Conservation (phyloP, 306 rosid species). For the Vigna angularis region DNA sequence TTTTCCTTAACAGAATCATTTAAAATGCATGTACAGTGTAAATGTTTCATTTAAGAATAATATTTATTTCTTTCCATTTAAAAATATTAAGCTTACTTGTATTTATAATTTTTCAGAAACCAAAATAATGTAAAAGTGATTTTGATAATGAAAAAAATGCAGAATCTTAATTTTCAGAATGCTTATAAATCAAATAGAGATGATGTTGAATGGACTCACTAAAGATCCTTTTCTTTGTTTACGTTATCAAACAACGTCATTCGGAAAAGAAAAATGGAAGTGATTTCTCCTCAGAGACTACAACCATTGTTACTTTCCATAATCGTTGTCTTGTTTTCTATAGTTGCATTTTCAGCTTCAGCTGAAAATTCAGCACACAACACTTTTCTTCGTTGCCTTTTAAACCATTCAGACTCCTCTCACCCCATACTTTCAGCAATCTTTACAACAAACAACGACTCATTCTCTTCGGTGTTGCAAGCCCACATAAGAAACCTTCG, state of each 20-base stretch:
- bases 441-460: slow-evolving; percentile 54
- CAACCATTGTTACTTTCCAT: not conserved
- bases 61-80: too few relatives aligned
- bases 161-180: too few relatives aligned
- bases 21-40: too few relatives aligned
- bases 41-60: too few relatives aligned
- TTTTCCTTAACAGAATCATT: too few relatives aligned
- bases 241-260: not conserved
- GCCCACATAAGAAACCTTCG: slow-evolving; percentile 66
- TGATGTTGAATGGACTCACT: slow-evolving; percentile 9
- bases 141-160: too few relatives aligned
- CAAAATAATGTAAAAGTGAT: too few relatives aligned
- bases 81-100: too few relatives aligned
- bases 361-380: slow-evolving; percentile 40
- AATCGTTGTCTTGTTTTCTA: slow-evolving; percentile 22
- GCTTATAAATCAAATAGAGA: not conserved
- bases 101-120: too few relatives aligned
- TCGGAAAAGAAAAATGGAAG: slow-evolving; percentile 33
- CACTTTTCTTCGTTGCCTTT: slow-evolving; percentile 58
- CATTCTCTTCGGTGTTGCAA: slow-evolving; percentile 57
- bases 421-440: slow-evolving; percentile 63
- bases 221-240: slow-evolving; percentile 9
- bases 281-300: not conserved
- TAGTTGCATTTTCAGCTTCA: not conserved
- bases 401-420: slow-evolving; percentile 51